Evolutionary conservation across 768 basidiomycete genomes (phyloP).

Genomic region (Candolleomyces eurysporus): DNA sequence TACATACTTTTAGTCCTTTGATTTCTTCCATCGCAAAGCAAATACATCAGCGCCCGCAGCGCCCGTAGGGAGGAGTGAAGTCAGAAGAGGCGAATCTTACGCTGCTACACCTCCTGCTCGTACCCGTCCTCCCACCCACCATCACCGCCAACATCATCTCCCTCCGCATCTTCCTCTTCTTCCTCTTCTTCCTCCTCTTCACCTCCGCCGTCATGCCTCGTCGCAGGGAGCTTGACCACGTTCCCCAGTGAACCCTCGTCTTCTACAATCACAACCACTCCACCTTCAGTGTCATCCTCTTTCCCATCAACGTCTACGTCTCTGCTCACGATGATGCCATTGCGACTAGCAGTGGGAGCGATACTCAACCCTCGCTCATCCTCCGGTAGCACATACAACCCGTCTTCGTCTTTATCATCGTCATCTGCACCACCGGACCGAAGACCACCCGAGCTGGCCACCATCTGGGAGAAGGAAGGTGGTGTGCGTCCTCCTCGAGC

Average conservation of each 20-base stretch:
- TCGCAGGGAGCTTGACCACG: not conserved
- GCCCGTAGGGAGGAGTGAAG: no score
- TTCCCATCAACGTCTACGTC: constrained; percentile 32
- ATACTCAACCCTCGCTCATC: constrained; percentile 1
- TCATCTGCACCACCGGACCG: constrained; percentile 13
- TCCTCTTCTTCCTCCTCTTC: constrained; percentile 42
- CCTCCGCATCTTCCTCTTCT: constrained; percentile 52
- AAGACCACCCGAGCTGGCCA: not conserved
- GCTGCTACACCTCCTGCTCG: constrained; percentile 65
- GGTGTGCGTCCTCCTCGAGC: constrained; percentile 17
- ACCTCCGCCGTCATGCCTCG: constrained; percentile 25
- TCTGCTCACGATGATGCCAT: not conserved
- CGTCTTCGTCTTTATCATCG: constrained; percentile 46
- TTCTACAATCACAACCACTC: constrained; percentile 47
- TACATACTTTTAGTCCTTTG: no score
- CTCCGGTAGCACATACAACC: constrained; percentile 35
- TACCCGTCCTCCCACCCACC: constrained; percentile 50
- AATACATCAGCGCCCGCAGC: no score
- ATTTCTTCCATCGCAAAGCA: no score
- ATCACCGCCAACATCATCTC: constrained; percentile 37
- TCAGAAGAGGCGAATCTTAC: no score
- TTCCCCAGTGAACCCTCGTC: constrained; percentile 21
- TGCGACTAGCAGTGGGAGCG: not conserved
- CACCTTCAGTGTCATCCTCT: constrained; percentile 32
- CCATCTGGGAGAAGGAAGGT: constrained; percentile 11